Conservation (phyloP, 352 stramenopile species). For the Hyaloperonospora brassicae region DNA sequence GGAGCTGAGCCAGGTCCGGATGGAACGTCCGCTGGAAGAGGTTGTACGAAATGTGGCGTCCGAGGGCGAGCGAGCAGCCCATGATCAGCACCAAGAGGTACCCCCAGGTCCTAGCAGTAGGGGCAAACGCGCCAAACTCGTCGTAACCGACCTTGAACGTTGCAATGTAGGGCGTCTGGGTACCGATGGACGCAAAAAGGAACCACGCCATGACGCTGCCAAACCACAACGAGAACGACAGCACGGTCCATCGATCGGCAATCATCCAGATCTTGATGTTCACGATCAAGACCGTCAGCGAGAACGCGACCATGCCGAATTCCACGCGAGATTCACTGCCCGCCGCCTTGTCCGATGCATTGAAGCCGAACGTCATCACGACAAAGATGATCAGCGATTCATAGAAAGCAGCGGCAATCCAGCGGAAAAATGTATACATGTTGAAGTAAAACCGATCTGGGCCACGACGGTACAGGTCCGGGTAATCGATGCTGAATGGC, state of each 20-base stretch:
- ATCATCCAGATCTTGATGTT: constrained; percentile 91
- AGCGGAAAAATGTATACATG: constrained; percentile 66
- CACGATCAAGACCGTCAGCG: constrained; percentile 88
- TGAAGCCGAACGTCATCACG: constrained; percentile 72
- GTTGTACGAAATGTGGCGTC: constrained; percentile 70
- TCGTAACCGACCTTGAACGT: constrained; percentile 71
- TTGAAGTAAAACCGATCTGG: constrained; percentile 72
- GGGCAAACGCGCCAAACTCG: constrained; percentile 61
- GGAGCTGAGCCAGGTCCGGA: constrained; percentile 54
- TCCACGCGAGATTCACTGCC: constrained; percentile 73
- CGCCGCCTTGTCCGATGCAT: constrained; percentile 41
- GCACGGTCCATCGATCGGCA: constrained; percentile 63
- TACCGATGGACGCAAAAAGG: constrained; percentile 48
- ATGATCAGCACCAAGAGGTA: constrained; percentile 65
- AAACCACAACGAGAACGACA: constrained; percentile 51
- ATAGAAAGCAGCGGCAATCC: constrained; percentile 68
- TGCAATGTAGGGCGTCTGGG: constrained; percentile 45
- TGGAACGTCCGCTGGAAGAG: constrained; percentile 75
- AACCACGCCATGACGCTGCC: constrained; percentile 71
- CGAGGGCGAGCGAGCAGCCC: constrained; percentile 58
- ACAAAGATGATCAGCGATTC: constrained; percentile 79
- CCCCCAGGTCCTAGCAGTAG: constrained; percentile 42
- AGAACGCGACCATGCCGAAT: constrained; percentile 86
- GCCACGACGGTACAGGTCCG: constrained; percentile 63
- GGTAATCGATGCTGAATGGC: constrained; percentile 67